These are phyloP conservation scores for Diplodia corticola DNA, from an alignment of 2,329 filamentous ascomycete species.

Conservation along the genomic window DNA sequence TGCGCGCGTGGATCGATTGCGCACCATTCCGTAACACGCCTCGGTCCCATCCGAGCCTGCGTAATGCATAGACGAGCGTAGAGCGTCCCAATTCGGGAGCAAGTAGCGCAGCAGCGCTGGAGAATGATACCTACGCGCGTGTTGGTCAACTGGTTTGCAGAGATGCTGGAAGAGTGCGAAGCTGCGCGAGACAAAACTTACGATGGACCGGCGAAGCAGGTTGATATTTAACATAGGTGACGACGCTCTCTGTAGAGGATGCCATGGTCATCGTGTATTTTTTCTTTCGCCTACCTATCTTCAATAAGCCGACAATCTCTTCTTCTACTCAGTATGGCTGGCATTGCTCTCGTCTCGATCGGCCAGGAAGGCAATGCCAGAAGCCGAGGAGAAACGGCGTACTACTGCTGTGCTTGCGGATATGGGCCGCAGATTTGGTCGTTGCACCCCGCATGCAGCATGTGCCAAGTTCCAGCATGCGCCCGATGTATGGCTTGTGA, in stretches of 20 bases:
- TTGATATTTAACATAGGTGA: neutral
- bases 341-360: neutral
- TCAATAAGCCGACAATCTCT: neutral
- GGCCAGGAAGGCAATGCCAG: neutral
- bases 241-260: neutral
- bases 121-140: neutral
- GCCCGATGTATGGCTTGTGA: neutral
- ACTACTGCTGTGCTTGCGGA: constrained; percentile 1
- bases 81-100: neutral
- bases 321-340: neutral
- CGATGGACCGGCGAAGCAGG: neutral
- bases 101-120: neutral
- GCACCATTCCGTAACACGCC: neutral
- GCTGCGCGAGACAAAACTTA: neutral
- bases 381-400: neutral
- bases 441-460: neutral
- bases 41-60: neutral
- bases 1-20: neutral
- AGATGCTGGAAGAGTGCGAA: neutral
- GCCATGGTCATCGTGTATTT: neutral
- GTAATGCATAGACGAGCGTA: neutral
- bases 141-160: neutral
- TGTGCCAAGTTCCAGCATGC: neutral
- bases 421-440: neutral
- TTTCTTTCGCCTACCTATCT: neutral